These are phyloP conservation scores for Maudiozyma pseudohumilis DNA, from an alignment of 805 yeast species.

Conservation along the genomic window DNA sequence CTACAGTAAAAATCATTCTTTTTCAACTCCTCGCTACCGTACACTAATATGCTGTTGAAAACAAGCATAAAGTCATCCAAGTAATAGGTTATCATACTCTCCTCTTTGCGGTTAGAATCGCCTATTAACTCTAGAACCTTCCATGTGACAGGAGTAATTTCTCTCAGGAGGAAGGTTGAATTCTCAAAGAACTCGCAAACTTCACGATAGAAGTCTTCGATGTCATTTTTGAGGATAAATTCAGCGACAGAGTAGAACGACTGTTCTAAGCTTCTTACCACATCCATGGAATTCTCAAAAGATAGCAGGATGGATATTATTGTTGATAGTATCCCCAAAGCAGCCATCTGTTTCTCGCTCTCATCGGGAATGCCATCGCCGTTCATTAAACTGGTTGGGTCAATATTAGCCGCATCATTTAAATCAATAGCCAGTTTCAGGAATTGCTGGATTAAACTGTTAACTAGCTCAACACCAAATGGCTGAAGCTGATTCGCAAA, in stretches of 20 bases:
- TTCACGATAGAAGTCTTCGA: constrained; percentile 70
- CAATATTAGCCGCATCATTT: constrained; percentile 45
- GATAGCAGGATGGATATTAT: constrained; percentile 72
- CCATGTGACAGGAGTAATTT: constrained; percentile 69
- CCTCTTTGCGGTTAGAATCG: constrained; percentile 25
- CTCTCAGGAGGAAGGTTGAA: constrained; percentile 50
- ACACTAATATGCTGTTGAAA: constrained; percentile 62
- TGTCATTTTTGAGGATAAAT: constrained; percentile 51
- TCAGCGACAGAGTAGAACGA: constrained; percentile 60
- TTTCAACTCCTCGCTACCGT: constrained; percentile 43
- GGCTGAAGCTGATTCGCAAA: constrained; percentile 87
- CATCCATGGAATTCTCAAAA: constrained; percentile 67
- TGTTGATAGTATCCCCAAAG: constrained; percentile 70
- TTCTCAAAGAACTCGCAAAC: constrained; percentile 66
- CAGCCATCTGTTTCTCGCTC: constrained; percentile 72
- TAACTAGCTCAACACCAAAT: constrained; percentile 64
- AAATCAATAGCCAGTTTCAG: constrained; percentile 59
- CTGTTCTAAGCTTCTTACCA: constrained; percentile 54
- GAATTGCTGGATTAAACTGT: constrained; percentile 63
- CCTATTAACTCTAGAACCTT: constrained; percentile 45
- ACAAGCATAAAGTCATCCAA: constrained; percentile 69
- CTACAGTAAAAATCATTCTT: constrained; percentile 37
- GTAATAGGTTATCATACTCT: constrained; percentile 50
- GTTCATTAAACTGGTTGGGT: constrained; percentile 31
- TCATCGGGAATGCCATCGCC: constrained; percentile 32